phyloP scores from a whole-genome alignment of 495 filamentous ascomycete genomes.

The Massariosphaeria phaeospora region DNA sequence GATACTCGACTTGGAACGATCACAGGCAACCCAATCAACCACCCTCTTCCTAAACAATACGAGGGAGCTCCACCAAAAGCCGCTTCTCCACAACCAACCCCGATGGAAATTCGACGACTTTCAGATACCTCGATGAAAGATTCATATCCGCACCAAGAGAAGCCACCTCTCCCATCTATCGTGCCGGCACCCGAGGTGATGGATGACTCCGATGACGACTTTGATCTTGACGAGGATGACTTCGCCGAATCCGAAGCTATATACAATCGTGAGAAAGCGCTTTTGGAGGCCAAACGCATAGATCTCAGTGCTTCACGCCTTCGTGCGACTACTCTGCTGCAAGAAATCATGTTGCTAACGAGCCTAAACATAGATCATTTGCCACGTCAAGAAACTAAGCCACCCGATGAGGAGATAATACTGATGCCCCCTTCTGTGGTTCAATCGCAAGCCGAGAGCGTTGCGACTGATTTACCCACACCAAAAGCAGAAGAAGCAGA shows the following conservation, averaged over 20 bases:
- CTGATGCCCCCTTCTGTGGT: background rate
- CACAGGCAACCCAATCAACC: background rate
- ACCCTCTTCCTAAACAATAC: background rate
- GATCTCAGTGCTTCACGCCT: slow-evolving; percentile 35
- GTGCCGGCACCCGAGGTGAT: slow-evolving; percentile 23
- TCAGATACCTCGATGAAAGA: slow-evolving; percentile 28
- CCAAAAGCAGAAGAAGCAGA: slow-evolving; percentile 32
- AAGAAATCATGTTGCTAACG: slow-evolving; percentile 30
- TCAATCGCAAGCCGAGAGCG: slow-evolving; percentile 11
- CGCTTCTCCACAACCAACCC: slow-evolving; percentile 6
- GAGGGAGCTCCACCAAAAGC: background rate
- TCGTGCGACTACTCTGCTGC: slow-evolving; percentile 36
- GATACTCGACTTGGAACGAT: background rate
- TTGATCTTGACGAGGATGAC: slow-evolving; percentile 40
- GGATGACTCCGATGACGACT: slow-evolving; percentile 37
- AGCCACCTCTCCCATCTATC: slow-evolving; percentile 10
- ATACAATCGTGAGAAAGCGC: slow-evolving; percentile 37
- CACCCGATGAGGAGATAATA: slow-evolving; percentile 8
- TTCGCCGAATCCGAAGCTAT: slow-evolving; percentile 37
- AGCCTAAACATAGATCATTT: slow-evolving; percentile 23
- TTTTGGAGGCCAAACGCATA: slow-evolving; percentile 35
- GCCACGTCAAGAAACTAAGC: slow-evolving; percentile 9
- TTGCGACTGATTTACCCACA: slow-evolving; percentile 27
- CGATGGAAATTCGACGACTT: slow-evolving; percentile 18
- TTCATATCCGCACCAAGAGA: slow-evolving; percentile 13